These are phyloP conservation scores for Dryas integrifolia DNA, from an alignment of 331 rosid species.

Conservation along the genomic window DNA sequence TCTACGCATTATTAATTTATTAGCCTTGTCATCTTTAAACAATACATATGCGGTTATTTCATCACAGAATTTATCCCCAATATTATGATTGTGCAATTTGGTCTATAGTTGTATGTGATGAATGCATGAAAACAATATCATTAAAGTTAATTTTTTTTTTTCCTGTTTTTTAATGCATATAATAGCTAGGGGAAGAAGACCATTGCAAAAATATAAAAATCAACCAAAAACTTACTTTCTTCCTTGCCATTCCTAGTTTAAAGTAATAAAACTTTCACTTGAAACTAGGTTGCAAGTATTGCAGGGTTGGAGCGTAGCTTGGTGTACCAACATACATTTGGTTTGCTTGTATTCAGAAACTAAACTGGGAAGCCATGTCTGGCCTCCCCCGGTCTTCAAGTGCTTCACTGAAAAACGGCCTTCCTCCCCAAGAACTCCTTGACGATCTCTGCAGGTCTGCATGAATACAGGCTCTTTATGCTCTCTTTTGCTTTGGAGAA, in stretches of 20 bases:
- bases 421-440: conserved; percentile 89
- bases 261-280: too few species aligned
- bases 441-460: conserved; percentile 90
- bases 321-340: neutral
- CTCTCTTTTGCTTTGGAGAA: too few species aligned
- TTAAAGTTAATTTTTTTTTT: neutral
- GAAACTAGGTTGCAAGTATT: neutral
- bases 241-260: too few species aligned
- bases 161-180: too few species aligned
- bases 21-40: neutral
- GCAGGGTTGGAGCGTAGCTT: neutral
- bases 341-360: conserved; percentile 10
- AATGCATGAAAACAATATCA: neutral
- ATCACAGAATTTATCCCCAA: neutral
- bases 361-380: conserved; percentile 46
- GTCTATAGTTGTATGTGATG: neutral
- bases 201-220: too few species aligned
- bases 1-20: neutral
- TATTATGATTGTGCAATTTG: neutral
- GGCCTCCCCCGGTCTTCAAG: conserved; percentile 59
- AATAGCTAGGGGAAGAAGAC: too few species aligned
- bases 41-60: neutral
- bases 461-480: neutral
- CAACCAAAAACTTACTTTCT: too few species aligned
- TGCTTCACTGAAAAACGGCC: conserved; percentile 63